Percentiles rank a stretch among this genome's conserved stretches.
These are phyloP conservation scores for Metschnikowia similis DNA, from an alignment of 805 yeast species.

Conservation along the genomic window DNA sequence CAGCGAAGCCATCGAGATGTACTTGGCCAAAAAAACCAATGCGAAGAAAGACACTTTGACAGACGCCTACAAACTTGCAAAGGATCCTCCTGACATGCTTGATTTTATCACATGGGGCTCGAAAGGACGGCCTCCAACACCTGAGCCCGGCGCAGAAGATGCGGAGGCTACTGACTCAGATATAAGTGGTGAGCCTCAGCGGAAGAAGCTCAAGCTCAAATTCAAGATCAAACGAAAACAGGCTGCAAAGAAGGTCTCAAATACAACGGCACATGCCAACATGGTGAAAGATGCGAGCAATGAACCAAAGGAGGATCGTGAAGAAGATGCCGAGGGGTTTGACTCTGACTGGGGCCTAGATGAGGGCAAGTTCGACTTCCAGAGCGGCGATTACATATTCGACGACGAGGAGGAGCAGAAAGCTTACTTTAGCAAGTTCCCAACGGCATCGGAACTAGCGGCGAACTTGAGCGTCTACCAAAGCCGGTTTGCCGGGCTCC, in stretches of 20 bases:
- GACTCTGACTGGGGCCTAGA: conserved; percentile 43
- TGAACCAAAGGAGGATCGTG: neutral
- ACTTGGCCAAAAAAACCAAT: conserved; percentile 25
- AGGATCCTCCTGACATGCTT: conserved; percentile 41
- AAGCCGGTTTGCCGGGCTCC: conserved; percentile 16
- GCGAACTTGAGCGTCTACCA: conserved; percentile 15
- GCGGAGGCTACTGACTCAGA: conserved; percentile 31
- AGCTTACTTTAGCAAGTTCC: conserved; percentile 22
- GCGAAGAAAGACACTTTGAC: conserved; percentile 42
- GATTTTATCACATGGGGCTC: conserved; percentile 39
- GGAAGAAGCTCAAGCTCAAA: conserved; percentile 15
- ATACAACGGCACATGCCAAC: neutral
- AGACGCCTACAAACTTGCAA: conserved; percentile 52
- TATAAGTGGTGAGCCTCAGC: conserved; percentile 32
- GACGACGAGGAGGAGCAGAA: conserved; percentile 29
- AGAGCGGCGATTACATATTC: conserved; percentile 36
- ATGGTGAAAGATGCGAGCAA: neutral
- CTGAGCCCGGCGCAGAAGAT: conserved; percentile 28
- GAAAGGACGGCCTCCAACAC: conserved; percentile 37
- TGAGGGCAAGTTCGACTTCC: conserved; percentile 22
- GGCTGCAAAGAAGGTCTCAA: conserved; percentile 3
- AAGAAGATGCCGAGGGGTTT: conserved; percentile 6
- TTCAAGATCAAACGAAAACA: conserved; percentile 15
- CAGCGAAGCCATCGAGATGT: conserved; percentile 38
- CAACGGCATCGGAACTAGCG: conserved; percentile 21